Base-by-base conservation (phyloP, 345 rosid species). In the Euphorbia pulcherrima region DNA sequence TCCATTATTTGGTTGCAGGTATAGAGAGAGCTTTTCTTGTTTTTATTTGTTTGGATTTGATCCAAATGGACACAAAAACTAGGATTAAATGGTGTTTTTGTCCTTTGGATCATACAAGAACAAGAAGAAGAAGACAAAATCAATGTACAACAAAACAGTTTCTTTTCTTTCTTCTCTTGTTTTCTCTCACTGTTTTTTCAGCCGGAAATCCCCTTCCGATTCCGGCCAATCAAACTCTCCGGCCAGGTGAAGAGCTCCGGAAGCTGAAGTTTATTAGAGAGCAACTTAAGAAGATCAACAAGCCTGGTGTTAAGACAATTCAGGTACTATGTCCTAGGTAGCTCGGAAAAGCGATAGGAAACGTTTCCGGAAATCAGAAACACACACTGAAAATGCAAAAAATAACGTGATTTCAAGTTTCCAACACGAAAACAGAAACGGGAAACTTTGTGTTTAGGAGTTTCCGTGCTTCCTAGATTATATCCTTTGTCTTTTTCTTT, bases 231-330 rank as follows among this genome's bases (percentile, higher is more conserved):
- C 92, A 81, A 74, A 83, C 87, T 74, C 79, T 93, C 57, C 81
- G 84, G 62, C 88, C 92, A 0, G 81, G 71, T 67, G 83, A 88
- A 64, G 90, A 86, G 79, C 71, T 86, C 12, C 75, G 21, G 55
- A 88, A 81, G 85, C 64, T 92, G 67, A 83, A 72, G 75, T 46
- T 77, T 18, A 81, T 89, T 60, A 86, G 82, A 79, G 52, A 85
- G 48, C 89, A 78, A 65, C 97, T 94, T 46, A 62, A 70, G n/a
- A 92, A 82, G 81, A 84, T 94, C 82, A 94, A 92, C 90, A 94
- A 92, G 78, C 90, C 96, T 8, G 73, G 93, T 12, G 72, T 88
- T 61, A 87, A 87, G 86, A 88, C 97, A 58, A 86, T 92, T 75
- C 90, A 87, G 92, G 98, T 65, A 84, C n/a, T n/a, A n/a, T n/a